Evolutionary conservation across 2,329 filamentous ascomycete species (phyloP).

Genomic region (Leptographium wingfieldii): DNA sequence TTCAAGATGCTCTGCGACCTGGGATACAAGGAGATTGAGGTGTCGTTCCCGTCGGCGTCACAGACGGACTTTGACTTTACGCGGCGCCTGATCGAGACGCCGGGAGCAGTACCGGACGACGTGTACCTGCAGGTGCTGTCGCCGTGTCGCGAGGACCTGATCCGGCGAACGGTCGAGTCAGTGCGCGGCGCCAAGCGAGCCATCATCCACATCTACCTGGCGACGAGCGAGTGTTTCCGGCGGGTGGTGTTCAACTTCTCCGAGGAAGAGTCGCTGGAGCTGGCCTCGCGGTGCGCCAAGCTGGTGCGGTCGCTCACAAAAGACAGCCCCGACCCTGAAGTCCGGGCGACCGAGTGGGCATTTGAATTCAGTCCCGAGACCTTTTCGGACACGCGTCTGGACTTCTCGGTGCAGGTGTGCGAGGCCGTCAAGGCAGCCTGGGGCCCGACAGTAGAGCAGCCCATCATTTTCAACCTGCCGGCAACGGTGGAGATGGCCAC

Average conservation of each 20-base stretch:
- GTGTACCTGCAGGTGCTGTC: slow-evolving; percentile 87
- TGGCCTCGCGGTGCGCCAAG: slow-evolving; percentile 76
- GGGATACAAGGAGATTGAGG: slow-evolving; percentile 96
- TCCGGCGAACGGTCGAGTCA: slow-evolving; percentile 77
- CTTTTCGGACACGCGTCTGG: slow-evolving; percentile 81
- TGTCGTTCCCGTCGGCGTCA: slow-evolving; percentile 88
- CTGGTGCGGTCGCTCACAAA: slow-evolving; percentile 86
- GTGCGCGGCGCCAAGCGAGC: slow-evolving; percentile 84
- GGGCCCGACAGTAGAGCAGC: slow-evolving; percentile 65
- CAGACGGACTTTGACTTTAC: slow-evolving; percentile 97
- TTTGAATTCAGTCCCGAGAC: slow-evolving; percentile 79
- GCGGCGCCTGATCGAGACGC: slow-evolving; percentile 70
- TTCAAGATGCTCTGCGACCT: slow-evolving; percentile 89
- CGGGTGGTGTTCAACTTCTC: slow-evolving; percentile 80
- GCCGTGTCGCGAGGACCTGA: slow-evolving; percentile 84
- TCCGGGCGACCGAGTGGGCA: slow-evolving; percentile 51
- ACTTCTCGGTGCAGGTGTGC: slow-evolving; percentile 73
- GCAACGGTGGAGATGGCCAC: slow-evolving; percentile 93
- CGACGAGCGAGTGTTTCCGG: slow-evolving; percentile 92
- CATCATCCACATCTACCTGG: slow-evolving; percentile 89
- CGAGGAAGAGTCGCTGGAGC: slow-evolving; percentile 66
- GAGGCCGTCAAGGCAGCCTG: slow-evolving; percentile 90
- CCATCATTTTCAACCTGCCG: slow-evolving; percentile 93
- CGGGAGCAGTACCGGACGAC: slow-evolving; percentile 72
- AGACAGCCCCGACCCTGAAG: slow-evolving; percentile 46